These are phyloP conservation scores for Colletotrichum magnum DNA, from an alignment of 2,329 filamentous ascomycete genomes.

Conservation along the genomic window DNA sequence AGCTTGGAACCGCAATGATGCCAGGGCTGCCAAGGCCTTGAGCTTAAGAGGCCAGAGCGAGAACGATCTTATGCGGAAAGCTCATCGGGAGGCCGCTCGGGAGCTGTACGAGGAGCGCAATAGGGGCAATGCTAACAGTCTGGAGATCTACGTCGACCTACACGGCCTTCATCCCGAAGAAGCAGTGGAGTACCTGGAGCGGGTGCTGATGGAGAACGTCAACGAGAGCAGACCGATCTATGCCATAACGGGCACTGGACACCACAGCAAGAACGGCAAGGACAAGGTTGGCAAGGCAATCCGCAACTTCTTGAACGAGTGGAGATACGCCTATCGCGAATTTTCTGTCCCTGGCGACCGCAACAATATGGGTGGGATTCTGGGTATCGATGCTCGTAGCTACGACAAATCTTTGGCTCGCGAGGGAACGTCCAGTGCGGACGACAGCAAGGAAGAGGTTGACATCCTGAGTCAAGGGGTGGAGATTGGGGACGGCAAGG, in stretches of 20 bases:
- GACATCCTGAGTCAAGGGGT: constrained; percentile 77
- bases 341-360: constrained; percentile 97
- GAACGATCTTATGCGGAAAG: constrained; percentile 97
- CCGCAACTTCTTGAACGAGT: constrained; percentile 91
- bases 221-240: constrained; percentile 84
- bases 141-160: constrained; percentile 93
- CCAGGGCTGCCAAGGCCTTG: constrained; percentile 93
- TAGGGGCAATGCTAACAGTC: constrained; percentile 69
- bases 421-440: constrained; percentile 58
- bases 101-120: constrained; percentile 96
- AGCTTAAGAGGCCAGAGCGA: constrained; percentile 95
- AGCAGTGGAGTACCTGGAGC: constrained; percentile 93
- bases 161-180: constrained; percentile 99
- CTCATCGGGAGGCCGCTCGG: constrained; percentile 92
- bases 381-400: constrained; percentile 77
- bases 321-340: constrained; percentile 95
- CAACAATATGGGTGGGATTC: constrained; percentile 82
- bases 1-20: constrained; percentile 98
- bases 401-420: constrained; percentile 74
- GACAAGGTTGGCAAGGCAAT: constrained; percentile 98
- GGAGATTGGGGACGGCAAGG: constrained; percentile 77
- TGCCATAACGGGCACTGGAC: constrained; percentile 95
- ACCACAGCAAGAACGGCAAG: constrained; percentile 98
- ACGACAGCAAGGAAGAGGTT: constrained; percentile 59
- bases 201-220: constrained; percentile 86